Evolutionary conservation across 306 rosid species (phyloP).

Genomic region (Astragalus glycyphyllos): DNA sequence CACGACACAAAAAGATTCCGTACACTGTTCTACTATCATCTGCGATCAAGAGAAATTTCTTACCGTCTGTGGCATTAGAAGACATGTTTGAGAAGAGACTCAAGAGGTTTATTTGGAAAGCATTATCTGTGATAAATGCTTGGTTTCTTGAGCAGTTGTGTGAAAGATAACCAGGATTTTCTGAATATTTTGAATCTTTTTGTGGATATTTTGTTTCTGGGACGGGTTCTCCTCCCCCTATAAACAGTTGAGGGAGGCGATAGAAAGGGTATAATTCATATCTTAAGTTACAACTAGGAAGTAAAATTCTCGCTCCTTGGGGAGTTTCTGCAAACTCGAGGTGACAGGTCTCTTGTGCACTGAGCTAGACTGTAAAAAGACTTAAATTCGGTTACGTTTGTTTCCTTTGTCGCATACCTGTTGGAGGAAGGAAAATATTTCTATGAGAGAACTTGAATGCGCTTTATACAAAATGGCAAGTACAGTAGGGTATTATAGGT

Average conservation of each 20-base stretch:
- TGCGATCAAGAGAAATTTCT: fast-evolving
- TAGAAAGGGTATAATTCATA: no score
- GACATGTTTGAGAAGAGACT: conserved; percentile 26
- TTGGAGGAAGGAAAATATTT: neutral
- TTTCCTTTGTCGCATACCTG: conserved; percentile 1
- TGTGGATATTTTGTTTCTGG: neutral
- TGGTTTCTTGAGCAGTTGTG: conserved; percentile 1
- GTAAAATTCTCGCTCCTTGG: neutral
- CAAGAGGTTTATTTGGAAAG: neutral
- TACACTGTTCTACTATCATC: neutral
- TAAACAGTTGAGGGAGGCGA: no score
- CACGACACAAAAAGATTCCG: conserved; percentile 35
- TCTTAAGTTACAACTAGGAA: neutral
- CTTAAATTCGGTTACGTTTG: neutral
- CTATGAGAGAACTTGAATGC: no score
- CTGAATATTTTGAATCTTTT: neutral
- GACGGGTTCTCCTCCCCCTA: no score
- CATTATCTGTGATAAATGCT: neutral
- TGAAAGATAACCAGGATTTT: neutral
- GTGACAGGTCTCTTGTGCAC: neutral
- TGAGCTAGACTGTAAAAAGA: conserved; percentile 17
- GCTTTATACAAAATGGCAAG: neutral
- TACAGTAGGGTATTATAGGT: no score
- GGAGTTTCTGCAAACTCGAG: neutral
- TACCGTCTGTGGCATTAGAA: conserved; percentile 13